Base-by-base conservation (phyloP, 1,139 yeast genomes). In the Zygosaccharomyces pseudobailii region DNA sequence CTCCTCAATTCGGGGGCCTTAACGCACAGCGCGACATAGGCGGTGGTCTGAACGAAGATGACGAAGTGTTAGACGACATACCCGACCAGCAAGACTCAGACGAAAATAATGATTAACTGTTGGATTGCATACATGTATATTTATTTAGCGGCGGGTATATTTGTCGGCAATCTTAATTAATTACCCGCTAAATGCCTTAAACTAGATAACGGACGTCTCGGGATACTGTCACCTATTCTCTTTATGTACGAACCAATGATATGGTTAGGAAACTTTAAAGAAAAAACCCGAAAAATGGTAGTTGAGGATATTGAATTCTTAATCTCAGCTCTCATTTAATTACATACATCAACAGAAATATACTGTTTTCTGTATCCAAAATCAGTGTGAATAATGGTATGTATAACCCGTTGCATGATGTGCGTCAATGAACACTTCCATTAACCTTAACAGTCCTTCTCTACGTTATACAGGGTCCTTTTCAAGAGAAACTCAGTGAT, bases 401-500 rank as follows among this genome's bases (percentile, higher is more conserved):
- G 48, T 45, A 27, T 22, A 19, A 27, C 9, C 21, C 10, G 22
- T 13, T 39, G 19, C 47, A 20, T 17, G 6, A 17, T 25, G 8
- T 33, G 9, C 22, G 4, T 21, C 17, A 9, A 10, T 22, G 36
- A 30, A 6, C 19, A 23, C 33, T 37, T 38, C 35, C 30, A 45
- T 53, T 48, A 52, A 49, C 22, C 30, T 47, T 20, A 37, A 34
- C 44, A 62, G 67, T 65, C 80, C 54, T 68, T 78, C 66, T 65
- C 84, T 41, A 68, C 79, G 43, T 61, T 82, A 55, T 81, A 79
- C 78, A 82, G 80, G 78, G 75, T 82, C 52, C 69, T 92, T 56
- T 84, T 87, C 79, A 87, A 87, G 80, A 88, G 97, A 78, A 92
- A 92, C 83, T 82, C 97, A 46, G 76, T 86, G 58, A 88, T 79